phyloP scores from a whole-genome alignment of 805 yeast genomes.

The Pichia membranifaciens region DNA sequence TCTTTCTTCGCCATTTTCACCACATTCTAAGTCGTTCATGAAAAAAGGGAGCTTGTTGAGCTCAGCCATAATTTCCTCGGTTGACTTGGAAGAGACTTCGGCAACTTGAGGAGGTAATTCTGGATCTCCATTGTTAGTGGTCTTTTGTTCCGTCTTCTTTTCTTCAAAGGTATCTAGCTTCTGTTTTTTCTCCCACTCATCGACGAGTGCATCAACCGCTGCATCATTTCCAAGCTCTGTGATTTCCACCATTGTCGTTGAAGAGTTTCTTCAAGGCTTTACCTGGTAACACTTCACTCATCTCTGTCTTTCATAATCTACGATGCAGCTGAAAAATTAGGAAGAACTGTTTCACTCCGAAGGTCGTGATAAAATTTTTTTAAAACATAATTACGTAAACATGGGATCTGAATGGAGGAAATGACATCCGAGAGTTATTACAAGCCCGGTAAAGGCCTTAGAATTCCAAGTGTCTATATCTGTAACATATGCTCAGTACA shows the following conservation, averaged over 20 bases:
- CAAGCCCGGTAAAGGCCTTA: neutral
- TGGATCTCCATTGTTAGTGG: slow-evolving; percentile 52
- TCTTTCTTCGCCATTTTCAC: slow-evolving; percentile 72
- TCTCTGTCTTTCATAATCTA: too few relatives aligned
- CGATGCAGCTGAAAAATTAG: too few relatives aligned
- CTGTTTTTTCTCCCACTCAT: slow-evolving; percentile 29
- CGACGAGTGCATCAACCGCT: slow-evolving; percentile 16
- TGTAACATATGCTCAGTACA: too few relatives aligned
- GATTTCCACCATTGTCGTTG: slow-evolving; percentile 30
- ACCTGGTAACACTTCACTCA: too few relatives aligned
- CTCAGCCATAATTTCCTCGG: slow-evolving; percentile 72
- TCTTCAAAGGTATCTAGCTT: neutral
- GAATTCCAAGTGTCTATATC: too few relatives aligned
- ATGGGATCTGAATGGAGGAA: too few relatives aligned
- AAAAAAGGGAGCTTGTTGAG: slow-evolving; percentile 85
- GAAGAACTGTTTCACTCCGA: too few relatives aligned
- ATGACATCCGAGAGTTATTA: too few relatives aligned
- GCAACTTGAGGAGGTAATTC: slow-evolving; percentile 78
- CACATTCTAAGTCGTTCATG: slow-evolving; percentile 80
- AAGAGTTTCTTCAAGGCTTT: too few relatives aligned
- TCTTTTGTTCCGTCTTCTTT: neutral
- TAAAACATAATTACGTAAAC: neutral
- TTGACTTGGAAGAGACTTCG: slow-evolving; percentile 52
- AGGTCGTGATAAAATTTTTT: too few relatives aligned
- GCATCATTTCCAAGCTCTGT: slow-evolving; percentile 23